These are phyloP conservation scores for Xerocomus amazonicus DNA, from an alignment of 1,284 basidiomycete species.

Conservation along the genomic window DNA sequence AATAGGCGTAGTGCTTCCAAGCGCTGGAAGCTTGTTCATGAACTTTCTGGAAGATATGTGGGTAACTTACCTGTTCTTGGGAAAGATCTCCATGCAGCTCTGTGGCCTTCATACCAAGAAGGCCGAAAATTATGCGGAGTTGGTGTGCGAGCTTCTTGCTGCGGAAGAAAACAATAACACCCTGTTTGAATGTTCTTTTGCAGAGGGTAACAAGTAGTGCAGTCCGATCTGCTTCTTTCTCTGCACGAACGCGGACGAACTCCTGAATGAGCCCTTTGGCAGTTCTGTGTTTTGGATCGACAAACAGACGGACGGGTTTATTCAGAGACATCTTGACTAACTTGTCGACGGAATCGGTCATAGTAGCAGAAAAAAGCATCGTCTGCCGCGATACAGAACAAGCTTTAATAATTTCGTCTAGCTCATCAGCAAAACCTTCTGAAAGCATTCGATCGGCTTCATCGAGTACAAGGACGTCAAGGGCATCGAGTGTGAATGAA, in stretches of 20 bases:
- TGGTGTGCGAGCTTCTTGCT: conserved; percentile 98
- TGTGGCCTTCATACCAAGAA: conserved; percentile 84
- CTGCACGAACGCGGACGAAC: conserved; percentile 85
- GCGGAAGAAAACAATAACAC: conserved; percentile 90
- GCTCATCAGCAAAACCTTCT: conserved; percentile 95
- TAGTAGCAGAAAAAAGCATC: conserved; percentile 98
- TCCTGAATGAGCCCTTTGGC: conserved; percentile 92
- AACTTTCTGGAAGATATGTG: conserved; percentile 1
- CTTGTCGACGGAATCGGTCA: conserved; percentile 95
- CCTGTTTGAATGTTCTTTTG: conserved; percentile 80
- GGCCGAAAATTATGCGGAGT: conserved; percentile 88
- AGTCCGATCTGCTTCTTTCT: conserved; percentile 77
- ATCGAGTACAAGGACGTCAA: conserved; percentile 93
- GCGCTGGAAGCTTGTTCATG: conserved; percentile 49
- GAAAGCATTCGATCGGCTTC: conserved; percentile 98
- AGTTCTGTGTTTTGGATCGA: conserved; percentile 89
- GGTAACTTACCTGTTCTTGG: conserved; percentile 79
- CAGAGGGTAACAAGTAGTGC: conserved; percentile 84
- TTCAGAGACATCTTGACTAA: conserved; percentile 89
- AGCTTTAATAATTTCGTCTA: conserved; percentile 88
- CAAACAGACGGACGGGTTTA: conserved; percentile 91
- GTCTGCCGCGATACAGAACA: conserved; percentile 91
- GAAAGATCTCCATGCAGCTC: conserved; percentile 95
- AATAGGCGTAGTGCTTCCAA: conserved; percentile 84
- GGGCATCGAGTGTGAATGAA: conserved; percentile 87